phyloP scores from a whole-genome alignment of 2,329 filamentous ascomycete species.

The Aureobasidium vineae region DNA sequence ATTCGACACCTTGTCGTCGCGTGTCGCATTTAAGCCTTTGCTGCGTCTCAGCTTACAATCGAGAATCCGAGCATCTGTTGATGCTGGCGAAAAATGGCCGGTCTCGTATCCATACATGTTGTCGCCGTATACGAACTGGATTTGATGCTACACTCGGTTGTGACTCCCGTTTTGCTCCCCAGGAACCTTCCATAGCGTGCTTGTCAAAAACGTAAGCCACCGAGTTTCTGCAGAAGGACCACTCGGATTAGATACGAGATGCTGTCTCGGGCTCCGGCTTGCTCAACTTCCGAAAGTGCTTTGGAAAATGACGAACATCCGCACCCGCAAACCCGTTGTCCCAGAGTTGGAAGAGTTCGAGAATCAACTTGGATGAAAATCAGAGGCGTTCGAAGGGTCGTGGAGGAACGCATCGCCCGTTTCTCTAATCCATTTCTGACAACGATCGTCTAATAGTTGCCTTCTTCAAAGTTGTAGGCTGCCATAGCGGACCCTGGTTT shows the following conservation, averaged over 20 bases:
- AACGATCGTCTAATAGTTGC: not conserved
- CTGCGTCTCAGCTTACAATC: not conserved
- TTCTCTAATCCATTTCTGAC: not conserved
- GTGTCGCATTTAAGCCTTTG: not conserved
- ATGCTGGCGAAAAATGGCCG: not conserved
- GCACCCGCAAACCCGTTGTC: conserved; percentile 3
- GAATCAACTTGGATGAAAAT: not conserved
- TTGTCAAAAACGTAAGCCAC: conserved; percentile 21
- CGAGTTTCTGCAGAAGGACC: not conserved
- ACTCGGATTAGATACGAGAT: not conserved
- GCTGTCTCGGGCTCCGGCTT: conserved; percentile 1
- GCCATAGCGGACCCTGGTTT: conserved; percentile 14
- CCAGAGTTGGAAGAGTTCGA: not conserved
- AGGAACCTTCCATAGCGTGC: conserved; percentile 21
- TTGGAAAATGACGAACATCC: conserved; percentile 11
- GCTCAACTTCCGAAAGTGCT: not conserved
- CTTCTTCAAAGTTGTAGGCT: not conserved
- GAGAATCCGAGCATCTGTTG: not conserved
- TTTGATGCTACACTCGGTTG: not conserved
- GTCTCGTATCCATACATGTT: not conserved
- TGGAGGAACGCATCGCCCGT: conserved; percentile 10
- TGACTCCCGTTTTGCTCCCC: not conserved
- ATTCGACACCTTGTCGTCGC: not conserved
- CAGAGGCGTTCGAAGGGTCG: conserved; percentile 12
- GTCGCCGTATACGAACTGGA: not conserved